Base-by-base conservation (phyloP, 257 asterid species). In the Solanum chilense region DNA sequence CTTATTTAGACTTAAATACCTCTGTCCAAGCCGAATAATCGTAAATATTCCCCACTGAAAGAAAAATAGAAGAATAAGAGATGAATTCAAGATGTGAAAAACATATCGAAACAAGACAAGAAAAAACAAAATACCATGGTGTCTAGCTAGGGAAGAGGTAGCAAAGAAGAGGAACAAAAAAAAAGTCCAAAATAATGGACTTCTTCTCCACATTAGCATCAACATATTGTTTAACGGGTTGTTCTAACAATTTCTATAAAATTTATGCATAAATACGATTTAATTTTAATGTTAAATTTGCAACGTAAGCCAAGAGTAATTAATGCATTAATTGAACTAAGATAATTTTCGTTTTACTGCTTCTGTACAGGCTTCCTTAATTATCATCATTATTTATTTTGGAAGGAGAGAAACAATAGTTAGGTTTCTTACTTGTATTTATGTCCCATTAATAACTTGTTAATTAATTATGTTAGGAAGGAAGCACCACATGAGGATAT, bases 1-100 rank as follows among this genome's bases (percentile, higher is more conserved):
- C 11, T 56, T 56, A 18, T 56, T 56, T 56, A n/a, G 64, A 56
- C n/a, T 56, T 56, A 18, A 18, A 56, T 56, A 56, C 64, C 90
- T 86, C 84, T 39, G 90, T 86, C 82, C 90, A 91, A 5, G 91
- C 92, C 31, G 92, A 64, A 85, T 74, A 18, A 49, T 91, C 92
- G 31, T 91, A 91, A n/a, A 69, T n/a, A 33, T 76, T 87, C 3
- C 80, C 84, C 14, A 77, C 91, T 89, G 87, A 82, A 86, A 69
- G 12, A 75, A 86, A 82, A 35, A 4, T 41, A 12, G n/a, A 56
- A 33, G 35, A 44, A 42, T 44, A 12, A 77, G 39, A 23, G 20
- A 41, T 4, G 23, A 14, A 76, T n/a, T 4, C 23, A 76, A 25
- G 2, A 76, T 76, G 5, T 15, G 5, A 44, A 5, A 42, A 37